phyloP scores from a whole-genome alignment of 164 flowering plant species.

The Umbellularia californica region DNA sequence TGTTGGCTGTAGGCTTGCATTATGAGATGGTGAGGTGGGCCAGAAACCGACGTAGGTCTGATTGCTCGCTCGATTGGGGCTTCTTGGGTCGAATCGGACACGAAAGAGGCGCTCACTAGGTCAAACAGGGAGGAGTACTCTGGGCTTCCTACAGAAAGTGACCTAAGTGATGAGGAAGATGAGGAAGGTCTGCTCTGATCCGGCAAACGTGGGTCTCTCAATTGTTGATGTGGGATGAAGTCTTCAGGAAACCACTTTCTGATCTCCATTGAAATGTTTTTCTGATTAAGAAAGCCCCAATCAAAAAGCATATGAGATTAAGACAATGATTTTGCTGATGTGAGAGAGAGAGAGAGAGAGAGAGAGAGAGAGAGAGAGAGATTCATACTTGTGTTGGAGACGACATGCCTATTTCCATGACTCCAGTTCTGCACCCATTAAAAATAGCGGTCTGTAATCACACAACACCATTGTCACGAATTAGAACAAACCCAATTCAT shows the following conservation, averaged over 20 bases:
- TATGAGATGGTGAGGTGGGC: constrained; percentile 14
- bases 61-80: constrained; percentile 14
- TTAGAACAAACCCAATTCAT: neutral
- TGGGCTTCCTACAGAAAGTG: constrained; percentile 54
- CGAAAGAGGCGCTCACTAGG: constrained; percentile 21
- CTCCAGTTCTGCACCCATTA: constrained; percentile 68
- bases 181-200: constrained; percentile 44
- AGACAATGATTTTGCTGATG: neutral
- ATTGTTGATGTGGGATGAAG: constrained; percentile 16
- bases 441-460: constrained; percentile 46
- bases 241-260: constrained; percentile 34
- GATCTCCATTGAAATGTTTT: constrained; percentile 45
- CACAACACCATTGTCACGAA: neutral
- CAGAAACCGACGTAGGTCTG: constrained; percentile 5
- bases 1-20: constrained; percentile 17
- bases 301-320: neutral
- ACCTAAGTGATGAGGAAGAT: constrained; percentile 57
- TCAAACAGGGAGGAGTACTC: constrained; percentile 41
- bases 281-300: constrained; percentile 15
- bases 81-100: constrained; percentile 11
- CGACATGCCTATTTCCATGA: constrained; percentile 70
- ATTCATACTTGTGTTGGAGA: constrained; percentile 29
- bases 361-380: neutral
- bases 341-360: neutral
- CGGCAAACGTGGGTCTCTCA: constrained; percentile 13